These are phyloP conservation scores for Zoysia japonica DNA, from an alignment of 176 grass and related monocot species.

Conservation along the genomic window DNA sequence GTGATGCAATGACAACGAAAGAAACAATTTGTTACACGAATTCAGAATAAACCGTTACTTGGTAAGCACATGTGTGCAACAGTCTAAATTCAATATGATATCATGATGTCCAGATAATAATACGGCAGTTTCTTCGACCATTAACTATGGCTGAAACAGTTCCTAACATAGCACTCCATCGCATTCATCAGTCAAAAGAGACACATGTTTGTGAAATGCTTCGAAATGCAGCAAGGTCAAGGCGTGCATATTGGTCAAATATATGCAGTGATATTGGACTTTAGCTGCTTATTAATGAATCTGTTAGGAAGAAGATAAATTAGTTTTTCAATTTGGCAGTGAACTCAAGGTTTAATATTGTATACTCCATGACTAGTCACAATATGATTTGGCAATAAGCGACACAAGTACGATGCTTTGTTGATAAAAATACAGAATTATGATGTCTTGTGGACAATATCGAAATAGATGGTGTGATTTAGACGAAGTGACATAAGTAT, in stretches of 20 bases:
- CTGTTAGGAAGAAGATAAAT: no score
- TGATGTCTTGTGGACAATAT: no score
- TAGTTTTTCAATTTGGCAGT: no score
- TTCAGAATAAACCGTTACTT: slow-evolving; percentile 10
- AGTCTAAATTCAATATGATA: neutral
- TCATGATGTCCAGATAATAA: neutral
- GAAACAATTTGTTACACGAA: neutral
- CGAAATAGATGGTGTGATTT: no score
- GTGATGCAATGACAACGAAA: slow-evolving; percentile 16
- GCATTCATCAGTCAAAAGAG: slow-evolving; percentile 8
- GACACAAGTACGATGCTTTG: no score
- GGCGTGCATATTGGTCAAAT: slow-evolving; percentile 4
- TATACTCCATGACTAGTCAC: no score
- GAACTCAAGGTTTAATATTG: no score
- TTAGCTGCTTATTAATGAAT: neutral
- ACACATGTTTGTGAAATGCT: neutral
- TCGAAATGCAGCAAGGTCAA: neutral
- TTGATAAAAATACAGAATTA: no score
- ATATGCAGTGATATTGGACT: slow-evolving; percentile 27
- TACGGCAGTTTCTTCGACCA: neutral
- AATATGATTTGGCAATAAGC: no score
- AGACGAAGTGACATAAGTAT: no score
- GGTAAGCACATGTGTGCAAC: neutral
- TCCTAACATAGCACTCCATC: neutral
- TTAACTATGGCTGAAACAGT: neutral